A percentile compares a stretch with the other conserved stretches of the same genome.
phyloP scores from a whole-genome alignment of 805 yeast species.

The Yamadazyma endophytica region DNA sequence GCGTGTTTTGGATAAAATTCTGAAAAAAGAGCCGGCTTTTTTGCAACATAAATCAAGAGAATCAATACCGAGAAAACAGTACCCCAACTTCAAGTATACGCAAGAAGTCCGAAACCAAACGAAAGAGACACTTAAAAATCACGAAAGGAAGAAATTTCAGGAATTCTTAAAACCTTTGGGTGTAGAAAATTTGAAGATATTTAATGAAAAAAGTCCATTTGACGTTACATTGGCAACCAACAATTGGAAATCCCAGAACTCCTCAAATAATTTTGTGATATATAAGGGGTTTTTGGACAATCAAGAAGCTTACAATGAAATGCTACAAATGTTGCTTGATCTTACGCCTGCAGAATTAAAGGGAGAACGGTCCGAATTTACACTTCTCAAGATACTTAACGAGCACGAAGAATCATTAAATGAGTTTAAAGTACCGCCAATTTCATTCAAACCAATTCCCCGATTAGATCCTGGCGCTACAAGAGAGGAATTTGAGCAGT shows the following conservation, averaged over 20 bases:
- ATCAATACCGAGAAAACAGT: no score
- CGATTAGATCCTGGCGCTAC: constrained; percentile 25
- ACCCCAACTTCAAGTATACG: no score
- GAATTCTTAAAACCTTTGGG: constrained; percentile 32
- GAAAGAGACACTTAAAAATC: constrained; percentile 2
- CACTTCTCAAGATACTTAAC: constrained; percentile 6
- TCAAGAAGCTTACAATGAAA: constrained; percentile 24
- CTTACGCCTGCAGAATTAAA: constrained; percentile 28
- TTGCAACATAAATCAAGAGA: no score
- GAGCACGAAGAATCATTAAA: constrained; percentile 16
- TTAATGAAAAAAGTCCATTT: constrained; percentile 19
- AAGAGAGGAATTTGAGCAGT: constrained; percentile 25
- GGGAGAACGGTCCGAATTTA: constrained; percentile 12
- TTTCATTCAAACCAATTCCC: constrained; percentile 29
- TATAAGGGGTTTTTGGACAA: constrained; percentile 24
- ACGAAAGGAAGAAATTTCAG: constrained; percentile 10
- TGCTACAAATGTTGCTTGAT: constrained; percentile 28
- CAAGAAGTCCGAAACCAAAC: background rate
- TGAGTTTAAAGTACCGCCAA: constrained; percentile 16
- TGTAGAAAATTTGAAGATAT: constrained; percentile 29
- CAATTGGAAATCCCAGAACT: constrained; percentile 21
- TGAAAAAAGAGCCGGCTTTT: no score
- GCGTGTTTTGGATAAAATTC: no score
- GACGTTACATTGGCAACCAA: constrained; percentile 19
- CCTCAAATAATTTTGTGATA: constrained; percentile 12